Base-by-base conservation (phyloP, 805 yeast genomes). In the Candida odintsovae region DNA sequence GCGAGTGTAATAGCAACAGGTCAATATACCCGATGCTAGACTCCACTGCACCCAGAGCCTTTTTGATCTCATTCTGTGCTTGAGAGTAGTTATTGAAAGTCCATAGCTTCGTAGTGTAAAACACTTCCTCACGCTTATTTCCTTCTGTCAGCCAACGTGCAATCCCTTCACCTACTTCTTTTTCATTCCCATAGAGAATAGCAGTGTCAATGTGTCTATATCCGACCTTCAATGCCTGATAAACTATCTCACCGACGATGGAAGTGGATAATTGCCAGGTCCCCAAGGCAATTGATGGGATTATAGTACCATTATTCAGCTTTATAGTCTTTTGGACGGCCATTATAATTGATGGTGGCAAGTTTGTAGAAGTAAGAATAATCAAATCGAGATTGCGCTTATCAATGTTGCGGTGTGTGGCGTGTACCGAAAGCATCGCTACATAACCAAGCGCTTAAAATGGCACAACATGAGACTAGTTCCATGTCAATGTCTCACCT, bases 171-270 rank as follows among this genome's bases (percentile, higher is more conserved):
- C 80, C 80, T 5, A 78, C 78, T 52, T 80, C 84, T 15, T 52
- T 52, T 59, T 85, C 88, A 65, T 86, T 86, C 11, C 68, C 66
- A 66, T 87, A 87, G n/a, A 64, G 63, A 10, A 73, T 79, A 7
- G 95, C 96, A 18, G 83, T 69, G 59, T 87, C 94, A 48, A 86
- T 67, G 57, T 83, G 92, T 53, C 94, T 75, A 62, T 83, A 86
- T 0, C 95, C 95, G 13, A 62, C 67, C 28, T 70, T 64, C 48
- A 86, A 70, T 1, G 90, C 94, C 26, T 70, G 60, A 53, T 74
- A 70, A 0, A 80, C 83, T 23, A 79, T 57, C 0, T 69, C 64
- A 4, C 62, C 48, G 1, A 82, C 69, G 9, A 66, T 65, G 0
- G 54, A 53, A 1, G 57, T 48, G 4, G 78, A 70, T 4, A 78